phyloP scores from a whole-genome alignment of 495 filamentous ascomycete species.

The Talaromyces adpressus region DNA sequence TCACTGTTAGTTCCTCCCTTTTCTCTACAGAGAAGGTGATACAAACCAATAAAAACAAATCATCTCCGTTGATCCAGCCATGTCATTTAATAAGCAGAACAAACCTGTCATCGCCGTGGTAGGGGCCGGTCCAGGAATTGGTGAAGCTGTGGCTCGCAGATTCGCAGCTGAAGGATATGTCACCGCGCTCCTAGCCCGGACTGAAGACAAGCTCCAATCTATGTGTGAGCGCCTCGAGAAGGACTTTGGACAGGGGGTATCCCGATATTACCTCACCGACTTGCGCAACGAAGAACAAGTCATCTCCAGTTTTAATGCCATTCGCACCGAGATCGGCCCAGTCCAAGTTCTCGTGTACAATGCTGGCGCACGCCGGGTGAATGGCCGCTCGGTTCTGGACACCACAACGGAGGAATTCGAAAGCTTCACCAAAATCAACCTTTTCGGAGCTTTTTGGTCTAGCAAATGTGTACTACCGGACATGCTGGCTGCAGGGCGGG shows the following conservation, averaged over 20 bases:
- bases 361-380: constrained; percentile 20
- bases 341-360: constrained; percentile 24
- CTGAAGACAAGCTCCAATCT: constrained; percentile 17
- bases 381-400: constrained; percentile 18
- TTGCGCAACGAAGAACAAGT: constrained; percentile 16
- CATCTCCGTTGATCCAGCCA: background rate
- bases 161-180: constrained; percentile 20
- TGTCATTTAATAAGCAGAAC: constrained; percentile 15
- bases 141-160: constrained; percentile 23
- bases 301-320: constrained; percentile 14
- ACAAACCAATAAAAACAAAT: no score
- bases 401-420: constrained; percentile 23
- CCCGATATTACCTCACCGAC: constrained; percentile 23
- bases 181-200: constrained; percentile 23
- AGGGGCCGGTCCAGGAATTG: constrained; percentile 25
- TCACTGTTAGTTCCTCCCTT: no score
- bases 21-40: no score
- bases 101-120: constrained; percentile 24
- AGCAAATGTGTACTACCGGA: constrained; percentile 22
- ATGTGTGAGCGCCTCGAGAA: constrained; percentile 16
- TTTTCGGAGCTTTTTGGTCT: constrained; percentile 24
- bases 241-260: constrained; percentile 2
- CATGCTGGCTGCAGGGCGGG: constrained; percentile 16
- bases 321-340: constrained; percentile 18
- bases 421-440: constrained; percentile 21